A percentile compares a stretch with the other conserved stretches of the same genome.
These are phyloP conservation scores for Rosa lucieae DNA, from an alignment of 306 rosid species.

Conservation along the genomic window DNA sequence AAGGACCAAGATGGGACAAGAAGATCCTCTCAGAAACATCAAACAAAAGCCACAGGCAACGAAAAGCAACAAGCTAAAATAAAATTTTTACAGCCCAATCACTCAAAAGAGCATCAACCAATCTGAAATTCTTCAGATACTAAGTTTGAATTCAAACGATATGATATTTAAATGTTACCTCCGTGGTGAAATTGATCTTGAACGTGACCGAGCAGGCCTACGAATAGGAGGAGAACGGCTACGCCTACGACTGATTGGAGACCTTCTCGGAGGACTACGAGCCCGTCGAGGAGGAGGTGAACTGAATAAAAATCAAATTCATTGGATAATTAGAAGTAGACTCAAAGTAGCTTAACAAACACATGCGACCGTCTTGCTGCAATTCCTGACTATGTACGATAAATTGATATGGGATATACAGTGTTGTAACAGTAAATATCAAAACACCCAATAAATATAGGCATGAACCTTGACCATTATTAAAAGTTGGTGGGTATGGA, in stretches of 20 bases:
- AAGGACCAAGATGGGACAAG: neutral
- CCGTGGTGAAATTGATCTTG: constrained; percentile 87
- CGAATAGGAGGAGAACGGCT: constrained; percentile 93
- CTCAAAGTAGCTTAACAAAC: neutral
- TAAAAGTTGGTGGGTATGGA: neutral
- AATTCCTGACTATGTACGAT: neutral
- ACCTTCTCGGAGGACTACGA: constrained; percentile 97
- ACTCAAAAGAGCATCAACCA: neutral
- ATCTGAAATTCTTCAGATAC: neutral
- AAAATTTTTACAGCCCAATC: neutral
- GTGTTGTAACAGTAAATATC: neutral
- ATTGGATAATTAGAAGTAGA: neutral
- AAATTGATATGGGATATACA: too few relatives aligned
- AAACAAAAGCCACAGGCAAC: neutral
- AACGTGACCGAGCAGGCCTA: constrained; percentile 78
- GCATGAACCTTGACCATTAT: neutral
- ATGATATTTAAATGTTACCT: constrained; percentile 47
- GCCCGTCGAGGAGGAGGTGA: constrained; percentile 82
- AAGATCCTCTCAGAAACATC: neutral
- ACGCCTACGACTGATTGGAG: constrained; percentile 81
- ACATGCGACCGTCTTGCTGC: neutral
- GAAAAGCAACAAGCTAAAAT: neutral
- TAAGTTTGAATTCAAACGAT: neutral
- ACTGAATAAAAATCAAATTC: constrained; percentile 36
- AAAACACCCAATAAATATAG: neutral